Percentiles rank a stretch among this genome's conserved stretches.
Evolutionary conservation across 2,329 filamentous ascomycete species (phyloP).

Genomic region (Leptoxyphium fumago): DNA sequence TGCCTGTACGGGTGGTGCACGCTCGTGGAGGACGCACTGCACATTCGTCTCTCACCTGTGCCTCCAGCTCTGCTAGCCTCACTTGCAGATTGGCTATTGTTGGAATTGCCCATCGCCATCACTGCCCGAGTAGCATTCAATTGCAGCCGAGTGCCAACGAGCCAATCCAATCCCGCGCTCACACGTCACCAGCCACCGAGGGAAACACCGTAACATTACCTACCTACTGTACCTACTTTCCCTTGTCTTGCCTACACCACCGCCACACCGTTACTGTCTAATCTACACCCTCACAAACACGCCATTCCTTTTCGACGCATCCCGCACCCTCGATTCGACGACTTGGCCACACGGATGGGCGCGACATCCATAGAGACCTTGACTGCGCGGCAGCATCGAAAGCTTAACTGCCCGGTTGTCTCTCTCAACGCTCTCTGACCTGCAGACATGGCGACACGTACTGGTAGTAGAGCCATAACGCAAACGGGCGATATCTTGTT

Average conservation of each 20-base stretch:
- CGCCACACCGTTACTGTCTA: not conserved
- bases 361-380: not conserved
- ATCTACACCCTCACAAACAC: not conserved
- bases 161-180: not conserved
- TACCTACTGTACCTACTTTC: too few species aligned
- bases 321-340: not conserved
- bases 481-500: slow-evolving; percentile 34
- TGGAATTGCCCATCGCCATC: too few species aligned
- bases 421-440: not conserved
- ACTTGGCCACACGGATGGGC: not conserved
- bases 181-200: slow-evolving; percentile 1
- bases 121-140: not conserved
- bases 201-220: not conserved
- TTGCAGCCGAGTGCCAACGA: not conserved
- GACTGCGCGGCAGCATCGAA: not conserved
- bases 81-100: too few species aligned
- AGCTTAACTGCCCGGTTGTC: not conserved
- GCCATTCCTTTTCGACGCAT: not conserved
- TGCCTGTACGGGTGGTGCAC: too few species aligned
- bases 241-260: not conserved
- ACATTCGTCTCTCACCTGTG: too few species aligned
- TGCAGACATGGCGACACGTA: slow-evolving; percentile 10
- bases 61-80: too few species aligned
- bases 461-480: slow-evolving; percentile 13
- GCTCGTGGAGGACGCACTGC: too few species aligned